phyloP scores from a whole-genome alignment of 495 filamentous ascomycete species.

The Aspergillus avenaceus region DNA sequence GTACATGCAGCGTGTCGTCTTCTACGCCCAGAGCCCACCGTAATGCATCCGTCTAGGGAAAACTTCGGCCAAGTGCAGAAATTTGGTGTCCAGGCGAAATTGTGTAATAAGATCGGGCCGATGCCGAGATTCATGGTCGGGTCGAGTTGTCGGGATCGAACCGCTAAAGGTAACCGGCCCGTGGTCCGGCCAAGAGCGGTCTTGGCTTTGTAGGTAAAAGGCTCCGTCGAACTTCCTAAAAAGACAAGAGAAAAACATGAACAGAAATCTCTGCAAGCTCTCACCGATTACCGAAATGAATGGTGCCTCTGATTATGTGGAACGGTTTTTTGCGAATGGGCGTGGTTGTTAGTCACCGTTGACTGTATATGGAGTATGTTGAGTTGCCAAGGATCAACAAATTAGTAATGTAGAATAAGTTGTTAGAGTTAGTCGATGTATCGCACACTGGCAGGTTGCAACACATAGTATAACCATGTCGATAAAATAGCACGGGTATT shows the following conservation, averaged over 20 bases:
- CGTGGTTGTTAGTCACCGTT: neutral
- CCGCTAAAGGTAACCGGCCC: neutral
- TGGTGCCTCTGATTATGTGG: neutral
- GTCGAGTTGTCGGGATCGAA: neutral
- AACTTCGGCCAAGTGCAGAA: neutral
- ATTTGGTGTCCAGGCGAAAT: too few species aligned
- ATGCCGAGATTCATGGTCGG: constrained; percentile 1
- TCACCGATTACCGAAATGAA: neutral
- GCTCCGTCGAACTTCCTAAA: neutral
- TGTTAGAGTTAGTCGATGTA: neutral
- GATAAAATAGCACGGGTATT: too few species aligned
- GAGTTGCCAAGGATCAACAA: neutral
- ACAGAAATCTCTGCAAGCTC: neutral
- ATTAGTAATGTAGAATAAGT: neutral
- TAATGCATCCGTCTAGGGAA: neutral
- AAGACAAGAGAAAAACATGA: neutral
- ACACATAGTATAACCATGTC: too few species aligned
- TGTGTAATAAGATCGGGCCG: neutral
- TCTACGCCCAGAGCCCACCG: neutral
- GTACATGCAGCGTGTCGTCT: neutral
- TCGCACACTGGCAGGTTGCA: too few species aligned
- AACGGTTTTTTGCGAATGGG: neutral
- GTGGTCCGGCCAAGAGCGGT: neutral
- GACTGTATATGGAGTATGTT: neutral
- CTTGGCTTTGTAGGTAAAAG: neutral